A percentile compares a stretch with the other conserved stretches of the same genome.
These are phyloP conservation scores for Lachancea dasiensis DNA, from an alignment of 805 yeast species.

Conservation along the genomic window DNA sequence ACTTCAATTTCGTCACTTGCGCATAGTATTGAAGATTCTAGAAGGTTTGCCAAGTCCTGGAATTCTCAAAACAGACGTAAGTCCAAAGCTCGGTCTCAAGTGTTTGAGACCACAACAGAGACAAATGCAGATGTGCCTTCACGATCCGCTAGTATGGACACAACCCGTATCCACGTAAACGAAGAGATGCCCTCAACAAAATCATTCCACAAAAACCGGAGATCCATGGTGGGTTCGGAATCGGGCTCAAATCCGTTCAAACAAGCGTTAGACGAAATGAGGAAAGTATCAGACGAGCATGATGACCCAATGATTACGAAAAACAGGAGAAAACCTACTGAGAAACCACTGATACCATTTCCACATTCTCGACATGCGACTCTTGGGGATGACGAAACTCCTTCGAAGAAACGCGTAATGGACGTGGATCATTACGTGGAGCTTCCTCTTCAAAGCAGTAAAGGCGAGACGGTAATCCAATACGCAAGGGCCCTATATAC, in stretches of 20 bases:
- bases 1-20: slow-evolving; percentile 32
- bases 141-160: slow-evolving; percentile 9
- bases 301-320: no score
- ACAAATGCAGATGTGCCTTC: neutral
- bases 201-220: slow-evolving; percentile 16
- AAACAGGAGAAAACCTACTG: neutral
- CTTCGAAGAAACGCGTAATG: slow-evolving; percentile 5
- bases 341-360: slow-evolving; percentile 8
- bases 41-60: slow-evolving; percentile 33
- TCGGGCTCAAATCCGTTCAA: slow-evolving; percentile 25
- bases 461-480: slow-evolving; percentile 24
- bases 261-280: slow-evolving; percentile 30
- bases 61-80: slow-evolving; percentile 31
- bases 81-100: slow-evolving; percentile 13
- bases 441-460: slow-evolving; percentile 22
- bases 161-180: slow-evolving; percentile 5
- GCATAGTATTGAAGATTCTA: slow-evolving; percentile 30
- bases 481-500: slow-evolving; percentile 32
- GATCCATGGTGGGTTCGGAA: slow-evolving; percentile 26
- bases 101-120: slow-evolving; percentile 1
- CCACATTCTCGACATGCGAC: slow-evolving; percentile 1
- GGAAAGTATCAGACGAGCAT: slow-evolving; percentile 12
- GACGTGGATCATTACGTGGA: slow-evolving; percentile 31
- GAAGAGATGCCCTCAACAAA: neutral
- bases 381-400: neutral